Evolutionary conservation across 1,284 basidiomycete genomes (phyloP), one percentile per base, ranked within the genome.

Genomic region (Ustilago cynodontis): DNA sequence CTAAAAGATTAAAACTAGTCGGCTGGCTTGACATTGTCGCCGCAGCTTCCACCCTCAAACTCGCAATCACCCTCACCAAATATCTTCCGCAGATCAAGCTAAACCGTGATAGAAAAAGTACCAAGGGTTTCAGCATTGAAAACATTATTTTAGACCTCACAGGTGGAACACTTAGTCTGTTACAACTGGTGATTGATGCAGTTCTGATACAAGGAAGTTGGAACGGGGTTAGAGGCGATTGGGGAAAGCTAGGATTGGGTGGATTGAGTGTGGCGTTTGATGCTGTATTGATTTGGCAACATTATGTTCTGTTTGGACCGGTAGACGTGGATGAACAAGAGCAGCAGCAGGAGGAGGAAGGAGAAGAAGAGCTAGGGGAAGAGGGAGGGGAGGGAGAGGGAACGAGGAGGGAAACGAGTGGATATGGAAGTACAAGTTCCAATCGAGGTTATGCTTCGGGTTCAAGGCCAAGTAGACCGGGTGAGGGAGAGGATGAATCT

Each of bases 241-340:
- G 81, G 10, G 86, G 79, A 2, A 87, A 87, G 50, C 59, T 87
- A 10, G 86, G 86, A 0, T 71, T 88, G 18, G 80, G 82, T 1
- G 52, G 87, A 29, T 72, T 87, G 39, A 82, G 85, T 5, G 80
- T 87, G 56, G 67, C 47, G 3, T 88, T 88, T 78, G 87, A 87
- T 65, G 14, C 77, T 0, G 56, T 86, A 14, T 82, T 87, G 62
- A 70, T 87, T 16, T 49, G 83, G 14, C 87, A 88, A 76, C 87
- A 88, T 67, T 87, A 84, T 59, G 61, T 85, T 14, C 35, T 86
- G 24, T 88, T 87, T 24, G 64, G 45, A 1, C 35, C 49, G 10
- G 66, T 58, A n/a, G 20, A 53, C 6, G 53, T 49, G 3, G 53
- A 16, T 0, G 33, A 55, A 16, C 28, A 45, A 4, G n/a, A 31